Conservation (phyloP, 352 stramenopile species). For the Phytophthora pinifolia region DNA sequence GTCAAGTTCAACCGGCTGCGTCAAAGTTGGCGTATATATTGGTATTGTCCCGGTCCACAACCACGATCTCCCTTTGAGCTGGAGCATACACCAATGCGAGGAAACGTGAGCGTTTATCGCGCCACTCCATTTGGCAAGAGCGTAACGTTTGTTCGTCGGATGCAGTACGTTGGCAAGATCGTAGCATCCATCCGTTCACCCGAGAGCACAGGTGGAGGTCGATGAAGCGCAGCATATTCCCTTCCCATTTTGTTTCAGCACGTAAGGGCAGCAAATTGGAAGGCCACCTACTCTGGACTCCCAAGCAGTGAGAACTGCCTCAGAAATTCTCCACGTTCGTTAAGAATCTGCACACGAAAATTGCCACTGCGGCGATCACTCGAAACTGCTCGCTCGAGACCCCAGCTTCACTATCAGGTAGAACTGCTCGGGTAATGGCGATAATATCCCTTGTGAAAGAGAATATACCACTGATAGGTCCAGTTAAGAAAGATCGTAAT, state of each 20-base stretch:
- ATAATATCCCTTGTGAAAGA: too few relatives aligned
- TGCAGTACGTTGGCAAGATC: conserved; percentile 43
- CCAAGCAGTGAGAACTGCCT: conserved; percentile 54
- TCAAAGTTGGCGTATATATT: conserved; percentile 46
- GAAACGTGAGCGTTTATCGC: conserved; percentile 32
- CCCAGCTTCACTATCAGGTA: conserved; percentile 20
- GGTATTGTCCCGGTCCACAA: conserved; percentile 58
- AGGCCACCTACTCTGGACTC: conserved; percentile 37
- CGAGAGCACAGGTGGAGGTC: conserved; percentile 21
- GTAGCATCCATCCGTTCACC: conserved; percentile 34
- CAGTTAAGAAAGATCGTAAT: background rate
- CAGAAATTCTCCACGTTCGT: conserved; percentile 52
- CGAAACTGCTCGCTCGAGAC: conserved; percentile 75
- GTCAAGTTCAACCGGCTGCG: conserved; percentile 46
- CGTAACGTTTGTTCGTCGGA: conserved; percentile 39
- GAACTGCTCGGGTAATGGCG: conserved; percentile 41
- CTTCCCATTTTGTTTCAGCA: conserved; percentile 28
- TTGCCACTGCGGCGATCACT: conserved; percentile 61
- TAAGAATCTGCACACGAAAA: conserved; percentile 71
- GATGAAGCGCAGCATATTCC: conserved; percentile 32
- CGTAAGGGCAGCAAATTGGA: conserved; percentile 34
- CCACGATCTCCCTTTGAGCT: conserved; percentile 40
- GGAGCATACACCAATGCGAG: conserved; percentile 36
- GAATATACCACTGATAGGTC: background rate
- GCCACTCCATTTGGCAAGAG: conserved; percentile 29